A percentile compares a stretch with the other conserved stretches of the same genome.
These are phyloP conservation scores for Penicillium sp. DNA, from an alignment of 2,329 filamentous ascomycete species.

Conservation along the genomic window DNA sequence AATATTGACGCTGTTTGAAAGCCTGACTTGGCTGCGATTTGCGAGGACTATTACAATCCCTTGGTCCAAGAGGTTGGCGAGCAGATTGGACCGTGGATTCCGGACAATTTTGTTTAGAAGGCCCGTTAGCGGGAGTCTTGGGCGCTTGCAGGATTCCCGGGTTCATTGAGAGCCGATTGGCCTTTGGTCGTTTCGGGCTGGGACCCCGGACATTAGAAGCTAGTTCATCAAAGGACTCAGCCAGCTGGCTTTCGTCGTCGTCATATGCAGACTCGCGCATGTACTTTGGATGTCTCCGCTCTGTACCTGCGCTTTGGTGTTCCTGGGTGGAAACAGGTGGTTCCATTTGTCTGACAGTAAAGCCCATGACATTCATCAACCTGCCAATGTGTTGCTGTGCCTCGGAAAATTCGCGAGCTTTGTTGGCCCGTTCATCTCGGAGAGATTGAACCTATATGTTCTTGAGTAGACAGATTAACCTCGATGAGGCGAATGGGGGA, in stretches of 20 bases:
- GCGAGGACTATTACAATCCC: constrained; percentile 28
- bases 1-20: constrained; percentile 10
- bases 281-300: constrained; percentile 5
- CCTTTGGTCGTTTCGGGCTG: constrained; percentile 31
- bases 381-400: constrained; percentile 41
- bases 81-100: background rate
- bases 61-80: constrained; percentile 26
- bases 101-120: constrained; percentile 1
- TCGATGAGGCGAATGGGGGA: background rate
- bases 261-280: constrained; percentile 17
- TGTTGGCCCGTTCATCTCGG: constrained; percentile 36
- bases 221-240: constrained; percentile 23
- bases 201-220: constrained; percentile 19
- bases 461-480: background rate
- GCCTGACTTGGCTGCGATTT: constrained; percentile 19
- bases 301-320: background rate
- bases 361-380: constrained; percentile 41
- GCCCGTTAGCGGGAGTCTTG: constrained; percentile 4
- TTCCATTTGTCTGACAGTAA: constrained; percentile 24
- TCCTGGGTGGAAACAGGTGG: background rate
- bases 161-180: constrained; percentile 18
- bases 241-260: constrained; percentile 19
- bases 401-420: constrained; percentile 41
- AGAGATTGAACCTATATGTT: constrained; percentile 33
- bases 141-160: background rate